Base-by-base conservation (phyloP, 1,284 basidiomycete genomes). In the Rhodotorula mucilaginosa region DNA sequence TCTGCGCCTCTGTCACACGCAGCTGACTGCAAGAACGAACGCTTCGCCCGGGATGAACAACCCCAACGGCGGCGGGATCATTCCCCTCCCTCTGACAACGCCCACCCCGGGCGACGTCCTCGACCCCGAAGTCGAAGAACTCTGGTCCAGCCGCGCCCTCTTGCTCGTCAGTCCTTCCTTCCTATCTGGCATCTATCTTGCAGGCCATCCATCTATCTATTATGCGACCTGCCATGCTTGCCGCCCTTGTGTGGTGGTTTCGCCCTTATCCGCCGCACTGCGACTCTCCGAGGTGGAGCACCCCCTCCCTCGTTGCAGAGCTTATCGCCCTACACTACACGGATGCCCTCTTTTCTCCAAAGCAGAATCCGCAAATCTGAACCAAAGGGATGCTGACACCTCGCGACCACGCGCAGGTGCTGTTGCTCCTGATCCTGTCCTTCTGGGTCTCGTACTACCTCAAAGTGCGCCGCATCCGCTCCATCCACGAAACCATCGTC, bases 401-500 rank as follows among this genome's bases (percentile, higher is more conserved):
- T 26, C 26, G 26, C 26, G 26, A 26, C 26, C 26, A 26, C 26
- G 26, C 26, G 21, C 64, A 75, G 72, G 94, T 99, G 77, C 95
- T 97, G 82, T 82, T 93, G 71, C 88, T 99, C 51, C 89, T 99
- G 74, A 92, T 98, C 73, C 84, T 95, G 72, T 97, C 95, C 7
- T 88, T 99, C 76, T 93, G 90, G 87, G 96, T 93, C 21, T 95
- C 92, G 31, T 99, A 99, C 84, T 99, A 97, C 79, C 89, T 99
- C 26, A 95, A 97, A 85, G 91, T 98, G 80, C 94, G 95, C 82
- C 87, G 90, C 63, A 99, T 99, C 83, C 89, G 94, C 64, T 91
- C 93, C 19, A 88, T 99, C 23, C 95, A 99, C 80, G 97, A 99
- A 83, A 99, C 97, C 0, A 86, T 98, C 64, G 91, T 99, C 31